Base-by-base conservation (phyloP, 305 asterid species). In the Solanum hybrid region DNA sequence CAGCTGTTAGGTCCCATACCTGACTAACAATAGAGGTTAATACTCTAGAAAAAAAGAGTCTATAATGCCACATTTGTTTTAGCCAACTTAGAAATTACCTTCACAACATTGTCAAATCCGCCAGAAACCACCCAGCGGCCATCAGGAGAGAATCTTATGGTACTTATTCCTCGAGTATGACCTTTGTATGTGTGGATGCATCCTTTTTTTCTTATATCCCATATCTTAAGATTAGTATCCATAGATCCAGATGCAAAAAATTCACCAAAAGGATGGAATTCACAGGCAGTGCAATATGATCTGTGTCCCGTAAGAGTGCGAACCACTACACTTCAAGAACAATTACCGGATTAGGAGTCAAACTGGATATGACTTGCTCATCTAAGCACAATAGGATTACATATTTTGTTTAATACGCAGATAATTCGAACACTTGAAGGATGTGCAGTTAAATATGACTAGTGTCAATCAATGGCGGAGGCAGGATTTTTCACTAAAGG, bases 111-210 rank as follows among this genome's bases (percentile, higher is more conserved):
- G 92, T 98, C 99, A 87, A 94, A 94, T 92, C 99, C 99, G 89
- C 99, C 99, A 90, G 99, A 98, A 87, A 97, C 99, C 46, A 97
- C 98, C 99, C 99, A 98, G 88, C 99, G 99, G 88, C 99, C 99
- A 94, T 98, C 99, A 61, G 99, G 99, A 88, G 95, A 93, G 96
- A 98, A 98, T 90, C 97, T 94, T 77, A 98, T 95, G 34, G 95
- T 95, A 92, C 98, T 97, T 88, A 98, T 95, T 89, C 98, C 99
- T 89, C 98, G 97, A 82, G 99, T 96, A 89, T 98, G 99, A 79
- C 99, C 99, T 90, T 98, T 98, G 91, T 97, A 95, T 6, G 99
- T 96, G 92, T 98, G 99, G 83, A 96, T 96, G 94, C 99, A 97
- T 87, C 98, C 99, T 93, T 98, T 98, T 94, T 97, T 97, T 95